Conservation (phyloP, 352 stramenopile species). For the Lagenidium sp. region DNA sequence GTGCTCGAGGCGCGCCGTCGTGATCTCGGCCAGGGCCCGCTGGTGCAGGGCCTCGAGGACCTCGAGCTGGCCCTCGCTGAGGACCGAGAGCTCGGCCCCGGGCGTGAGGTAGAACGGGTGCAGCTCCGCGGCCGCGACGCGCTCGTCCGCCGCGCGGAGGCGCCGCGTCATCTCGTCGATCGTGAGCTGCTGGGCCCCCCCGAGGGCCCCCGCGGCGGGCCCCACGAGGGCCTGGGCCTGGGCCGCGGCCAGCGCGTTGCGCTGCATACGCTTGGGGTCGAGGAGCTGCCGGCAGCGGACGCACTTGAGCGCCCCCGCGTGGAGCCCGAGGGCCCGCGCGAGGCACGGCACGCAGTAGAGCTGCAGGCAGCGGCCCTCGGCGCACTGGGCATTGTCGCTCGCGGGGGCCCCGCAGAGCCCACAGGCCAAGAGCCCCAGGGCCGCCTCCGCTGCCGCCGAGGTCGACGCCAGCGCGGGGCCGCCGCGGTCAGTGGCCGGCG, state of each 20-base stretch:
- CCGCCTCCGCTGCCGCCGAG: background rate
- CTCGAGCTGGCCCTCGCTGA: slow-evolving; percentile 75
- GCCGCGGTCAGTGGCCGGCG: background rate
- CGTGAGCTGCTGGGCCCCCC: slow-evolving; percentile 8
- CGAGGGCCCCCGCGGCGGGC: slow-evolving; percentile 5
- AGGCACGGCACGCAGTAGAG: slow-evolving; percentile 66
- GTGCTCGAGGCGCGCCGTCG: slow-evolving; percentile 45
- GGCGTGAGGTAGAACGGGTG: slow-evolving; percentile 38
- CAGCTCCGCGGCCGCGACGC: slow-evolving; percentile 29
- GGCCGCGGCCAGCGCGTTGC: slow-evolving; percentile 53
- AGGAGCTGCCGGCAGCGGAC: slow-evolving; percentile 42
- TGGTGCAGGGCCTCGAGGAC: slow-evolving; percentile 59
- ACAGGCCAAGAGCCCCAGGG: slow-evolving; percentile 40
- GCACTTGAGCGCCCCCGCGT: slow-evolving; percentile 21
- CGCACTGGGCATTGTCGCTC: slow-evolving; percentile 67
- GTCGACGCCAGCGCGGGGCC: background rate
- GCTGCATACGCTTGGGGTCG: slow-evolving; percentile 28
- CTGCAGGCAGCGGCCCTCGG: slow-evolving; percentile 28
- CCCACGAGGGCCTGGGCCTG: slow-evolving; percentile 48
- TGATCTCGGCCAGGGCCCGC: slow-evolving; percentile 42
- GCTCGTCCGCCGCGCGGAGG: slow-evolving; percentile 26
- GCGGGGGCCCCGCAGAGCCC: slow-evolving; percentile 69
- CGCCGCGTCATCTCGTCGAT: slow-evolving; percentile 38
- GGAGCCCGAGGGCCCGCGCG: slow-evolving; percentile 17
- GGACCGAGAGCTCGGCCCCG: slow-evolving; percentile 25